Evolutionary conservation across 305 asterid species (phyloP), one percentile per base, ranked within the genome.

Genomic region (Caryopteris hybrid): DNA sequence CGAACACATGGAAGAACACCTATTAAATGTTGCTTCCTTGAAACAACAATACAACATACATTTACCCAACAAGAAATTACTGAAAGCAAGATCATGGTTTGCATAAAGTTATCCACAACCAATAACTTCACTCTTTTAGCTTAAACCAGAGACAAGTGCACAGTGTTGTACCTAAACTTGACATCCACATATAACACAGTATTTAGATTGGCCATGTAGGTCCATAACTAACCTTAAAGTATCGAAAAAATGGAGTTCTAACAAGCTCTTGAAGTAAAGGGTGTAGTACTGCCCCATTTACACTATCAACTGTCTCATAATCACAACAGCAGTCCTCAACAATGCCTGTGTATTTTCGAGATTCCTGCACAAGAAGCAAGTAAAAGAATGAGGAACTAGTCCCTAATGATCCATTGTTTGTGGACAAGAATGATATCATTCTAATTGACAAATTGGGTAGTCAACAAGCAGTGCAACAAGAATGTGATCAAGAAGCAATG

Each of bases 261-360:
- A 93, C 95, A 41, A 93, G 89, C 52, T 84, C 95, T 77, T 90
- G 96, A 69, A 93, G 95, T 82, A 88, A 77, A 64, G 98, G 95
- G 79, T 90, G 83, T 64, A 93, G 67, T 17, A 87, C 96, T 59
- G 83, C 96, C 54, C 81, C 86, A 71, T 90, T 93, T 34, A 90
- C 50, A 71, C 79, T 78, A 81, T 90, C 99, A 61, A 90, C 95
- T 17, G 92, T 88, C 85, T 93, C 97, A 56, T 90, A 90, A 84
- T 93, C 98, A 78, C 97, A 93, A 77, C 98, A 93, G 66, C 98
- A 93, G 70, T 83, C 98, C 84, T 90, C 98, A 75, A 93, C 87
- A 20, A 85, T 80, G 55, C 97, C 99, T 2, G 99, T 85, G 76
- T 93, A 93, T 76, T 87, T 90, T 65, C 86, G 67, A 62, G 90